These are phyloP conservation scores for Myxozyma mucilagina DNA, from an alignment of 805 yeast genomes.

Conservation along the genomic window DNA sequence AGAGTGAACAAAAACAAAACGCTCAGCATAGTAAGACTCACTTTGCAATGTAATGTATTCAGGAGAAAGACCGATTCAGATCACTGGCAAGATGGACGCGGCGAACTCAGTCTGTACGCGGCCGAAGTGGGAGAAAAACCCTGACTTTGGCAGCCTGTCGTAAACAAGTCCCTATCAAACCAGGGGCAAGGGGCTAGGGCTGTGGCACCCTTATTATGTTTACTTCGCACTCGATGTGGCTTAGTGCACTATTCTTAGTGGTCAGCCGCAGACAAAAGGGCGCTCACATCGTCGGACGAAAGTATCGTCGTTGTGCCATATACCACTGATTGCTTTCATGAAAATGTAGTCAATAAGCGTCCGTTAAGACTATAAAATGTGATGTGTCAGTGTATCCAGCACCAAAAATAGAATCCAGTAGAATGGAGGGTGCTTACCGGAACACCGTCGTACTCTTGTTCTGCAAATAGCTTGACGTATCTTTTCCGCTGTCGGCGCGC, in stretches of 20 bases:
- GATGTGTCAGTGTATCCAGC: not conserved
- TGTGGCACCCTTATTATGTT: not conserved
- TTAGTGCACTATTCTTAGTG: slow-evolving; percentile 7
- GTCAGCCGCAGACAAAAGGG: not conserved
- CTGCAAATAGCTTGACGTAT: slow-evolving; percentile 23
- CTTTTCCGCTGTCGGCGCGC: slow-evolving; percentile 24
- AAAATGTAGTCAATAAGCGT: not conserved
- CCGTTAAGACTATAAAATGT: not conserved
- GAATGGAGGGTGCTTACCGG: slow-evolving; percentile 7
- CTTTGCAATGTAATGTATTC: not conserved
- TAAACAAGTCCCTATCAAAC: not conserved
- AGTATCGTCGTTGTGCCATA: not conserved
- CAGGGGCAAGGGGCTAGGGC: slow-evolving; percentile 6
- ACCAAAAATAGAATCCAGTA: not conserved
- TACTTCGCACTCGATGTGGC: not conserved
- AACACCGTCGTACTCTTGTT: slow-evolving; percentile 31
- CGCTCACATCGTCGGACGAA: not conserved
- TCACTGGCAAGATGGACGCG: no score
- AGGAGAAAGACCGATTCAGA: not conserved
- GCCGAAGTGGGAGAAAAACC: no score
- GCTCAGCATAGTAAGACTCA: no score
- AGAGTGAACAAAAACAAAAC: no score
- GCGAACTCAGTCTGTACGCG: no score
- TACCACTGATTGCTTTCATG: not conserved
- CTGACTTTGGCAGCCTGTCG: no score